Evolutionary conservation across 805 yeast genomes (phyloP).

Genomic region (Candida sithepensis): DNA sequence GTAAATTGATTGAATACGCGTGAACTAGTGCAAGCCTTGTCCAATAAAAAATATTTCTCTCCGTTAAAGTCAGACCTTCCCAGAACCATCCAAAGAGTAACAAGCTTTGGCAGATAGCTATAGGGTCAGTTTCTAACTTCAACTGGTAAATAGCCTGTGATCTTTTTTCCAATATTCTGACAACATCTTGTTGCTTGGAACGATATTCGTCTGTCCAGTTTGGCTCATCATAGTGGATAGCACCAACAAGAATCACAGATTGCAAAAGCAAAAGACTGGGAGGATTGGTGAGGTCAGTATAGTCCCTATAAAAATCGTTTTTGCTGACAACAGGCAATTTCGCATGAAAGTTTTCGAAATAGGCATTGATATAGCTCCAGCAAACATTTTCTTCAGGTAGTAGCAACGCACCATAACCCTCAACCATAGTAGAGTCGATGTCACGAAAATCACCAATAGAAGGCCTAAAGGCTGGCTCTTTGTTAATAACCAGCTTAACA

Average conservation of each 20-base stretch:
- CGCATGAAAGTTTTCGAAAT: conserved; percentile 63
- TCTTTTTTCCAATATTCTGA: not conserved
- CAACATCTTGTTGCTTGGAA: not conserved
- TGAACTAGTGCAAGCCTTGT: not conserved
- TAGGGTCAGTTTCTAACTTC: conserved; percentile 56
- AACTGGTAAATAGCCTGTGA: not conserved
- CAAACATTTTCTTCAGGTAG: conserved; percentile 57
- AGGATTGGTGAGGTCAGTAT: conserved; percentile 49
- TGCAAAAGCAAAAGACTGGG: conserved; percentile 58
- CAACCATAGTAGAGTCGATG: not conserved
- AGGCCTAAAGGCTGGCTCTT: not conserved
- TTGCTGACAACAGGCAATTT: conserved; percentile 62
- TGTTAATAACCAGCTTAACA: not conserved
- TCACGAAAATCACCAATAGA: not conserved
- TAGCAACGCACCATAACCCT: conserved; percentile 32
- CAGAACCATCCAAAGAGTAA: conserved; percentile 10
- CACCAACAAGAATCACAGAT: conserved; percentile 60
- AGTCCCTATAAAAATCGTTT: conserved; percentile 52
- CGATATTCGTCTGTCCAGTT: not conserved
- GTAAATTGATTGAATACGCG: not conserved
- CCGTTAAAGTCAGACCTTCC: conserved; percentile 2
- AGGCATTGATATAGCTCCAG: conserved; percentile 53
- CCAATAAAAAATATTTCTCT: conserved; percentile 65
- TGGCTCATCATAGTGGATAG: conserved; percentile 22
- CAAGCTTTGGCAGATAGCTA: conserved; percentile 56